These are phyloP conservation scores for Arachis hypogaea DNA, from an alignment of 306 rosid species.

Conservation along the genomic window DNA sequence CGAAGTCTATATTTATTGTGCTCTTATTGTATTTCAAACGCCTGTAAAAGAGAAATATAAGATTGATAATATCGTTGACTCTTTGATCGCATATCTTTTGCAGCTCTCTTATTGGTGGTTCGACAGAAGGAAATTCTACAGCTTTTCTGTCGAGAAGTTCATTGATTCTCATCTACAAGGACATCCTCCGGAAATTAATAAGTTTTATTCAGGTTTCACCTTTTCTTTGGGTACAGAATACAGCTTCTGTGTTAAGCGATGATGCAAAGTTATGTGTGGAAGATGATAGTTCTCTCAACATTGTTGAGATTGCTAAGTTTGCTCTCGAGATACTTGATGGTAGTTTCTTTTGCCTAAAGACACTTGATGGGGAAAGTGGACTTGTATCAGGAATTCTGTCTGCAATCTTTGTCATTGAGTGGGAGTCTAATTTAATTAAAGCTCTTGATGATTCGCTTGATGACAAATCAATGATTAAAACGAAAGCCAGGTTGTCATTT, in stretches of 20 bases:
- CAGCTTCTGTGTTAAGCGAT: conserved; percentile 56
- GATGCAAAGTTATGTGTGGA: conserved; percentile 46
- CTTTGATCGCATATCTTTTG: conserved; percentile 41
- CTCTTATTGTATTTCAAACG: conserved; percentile 33
- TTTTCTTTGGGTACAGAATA: conserved; percentile 65
- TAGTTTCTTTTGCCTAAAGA: conserved; percentile 65
- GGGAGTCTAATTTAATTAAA: conserved; percentile 67
- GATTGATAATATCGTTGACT: conserved; percentile 21
- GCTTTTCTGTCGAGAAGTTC: conserved; percentile 70
- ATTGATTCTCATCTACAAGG: conserved; percentile 63
- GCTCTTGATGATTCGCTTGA: conserved; percentile 49
- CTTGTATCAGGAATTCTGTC: conserved; percentile 70
- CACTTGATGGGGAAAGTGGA: conserved; percentile 63
- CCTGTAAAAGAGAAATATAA: conserved; percentile 13
- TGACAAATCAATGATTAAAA: conserved; percentile 48
- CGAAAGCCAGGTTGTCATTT: conserved; percentile 53
- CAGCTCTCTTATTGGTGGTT: conserved; percentile 92
- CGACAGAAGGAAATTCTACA: conserved; percentile 51
- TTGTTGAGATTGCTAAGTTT: conserved; percentile 65
- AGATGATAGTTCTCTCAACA: conserved; percentile 48
- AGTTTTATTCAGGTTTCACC: conserved; percentile 69
- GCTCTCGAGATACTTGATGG: conserved; percentile 83
- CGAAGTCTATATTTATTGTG: conserved; percentile 14
- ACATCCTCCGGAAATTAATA: conserved; percentile 66
- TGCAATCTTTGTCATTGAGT: conserved; percentile 66